phyloP scores from a whole-genome alignment of 2,329 filamentous ascomycete genomes.

The Corniculantispora saksenae region DNA sequence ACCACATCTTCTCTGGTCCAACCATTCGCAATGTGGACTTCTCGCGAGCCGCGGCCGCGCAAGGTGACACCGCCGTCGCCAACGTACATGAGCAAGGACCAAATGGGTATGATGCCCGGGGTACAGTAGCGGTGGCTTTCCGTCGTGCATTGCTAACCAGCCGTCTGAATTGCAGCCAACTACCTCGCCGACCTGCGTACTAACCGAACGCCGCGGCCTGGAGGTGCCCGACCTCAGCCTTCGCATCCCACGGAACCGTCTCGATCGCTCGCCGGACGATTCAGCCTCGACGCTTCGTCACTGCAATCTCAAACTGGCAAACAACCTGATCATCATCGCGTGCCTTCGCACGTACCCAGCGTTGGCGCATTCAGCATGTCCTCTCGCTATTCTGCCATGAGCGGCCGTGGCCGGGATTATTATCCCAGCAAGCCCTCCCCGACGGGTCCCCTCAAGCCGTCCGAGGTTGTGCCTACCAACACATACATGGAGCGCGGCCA shows the following conservation, averaged over 20 bases:
- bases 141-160: constrained; percentile 22
- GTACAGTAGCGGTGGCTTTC: constrained; percentile 9
- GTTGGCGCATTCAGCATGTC: constrained; percentile 46
- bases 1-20: constrained; percentile 29
- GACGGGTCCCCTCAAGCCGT: constrained; percentile 51
- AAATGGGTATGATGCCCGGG: constrained; percentile 55
- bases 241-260: constrained; percentile 34
- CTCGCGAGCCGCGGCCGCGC: constrained; percentile 41
- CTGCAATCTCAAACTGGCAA: constrained; percentile 26
- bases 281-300: constrained; percentile 34
- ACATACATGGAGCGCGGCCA: constrained; percentile 74
- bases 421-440: constrained; percentile 45
- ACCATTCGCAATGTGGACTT: constrained; percentile 32
- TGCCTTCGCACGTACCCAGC: constrained; percentile 39
- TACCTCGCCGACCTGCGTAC: constrained; percentile 73
- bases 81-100: constrained; percentile 66
- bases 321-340: constrained; percentile 28
- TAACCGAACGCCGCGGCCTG: constrained; percentile 67
- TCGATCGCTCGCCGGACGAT: constrained; percentile 32
- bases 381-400: constrained; percentile 52
- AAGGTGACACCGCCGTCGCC: constrained; percentile 63
- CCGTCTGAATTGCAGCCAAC: constrained; percentile 49
- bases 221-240: constrained; percentile 67
- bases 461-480: constrained; percentile 63
- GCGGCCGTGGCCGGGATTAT: constrained; percentile 51